Base-by-base conservation (phyloP, 306 rosid species). In the Corylus americana region DNA sequence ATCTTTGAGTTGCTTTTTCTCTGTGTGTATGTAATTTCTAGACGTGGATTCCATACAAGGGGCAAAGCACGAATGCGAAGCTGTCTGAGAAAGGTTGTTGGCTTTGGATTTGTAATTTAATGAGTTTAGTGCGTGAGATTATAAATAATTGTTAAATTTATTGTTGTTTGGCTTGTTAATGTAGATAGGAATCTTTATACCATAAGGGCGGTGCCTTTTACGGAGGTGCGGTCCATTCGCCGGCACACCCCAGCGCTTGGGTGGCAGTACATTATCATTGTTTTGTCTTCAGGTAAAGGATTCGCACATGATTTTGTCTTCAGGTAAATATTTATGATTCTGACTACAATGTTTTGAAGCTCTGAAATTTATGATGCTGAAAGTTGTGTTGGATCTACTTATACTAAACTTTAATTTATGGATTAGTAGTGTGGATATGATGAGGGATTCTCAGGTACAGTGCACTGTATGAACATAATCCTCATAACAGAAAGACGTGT, bases 1-100 rank as follows among this genome's bases (percentile, higher is more conserved):
- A 47, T 73, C 44, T 75, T 57, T 61, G 25, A 4, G 42, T 27
- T 14, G n/a, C 22, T 22, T 49, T 11, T 4, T 55, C 18, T 67
- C 8, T 14, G 48, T 62, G 42, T 67, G 47, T 8, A 16, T 20
- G 9, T 50, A 12, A 59, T 76, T 76, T 83, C 78, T 73, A 96
- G 99, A 89, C 98, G 70, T 96, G 97, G 99, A 89, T 90, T 79
- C 99, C 99, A 49, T 87, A 89, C 86, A 89, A 88, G 73, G 92
- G 90, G 58, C 89, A 88, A 62, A 86, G 58, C 82, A 79, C 98
- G n/a, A 94, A 88, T 55, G 90, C 88, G 22, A 87, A 84, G 80
- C 74, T 91, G 49, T 90, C 94, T 58, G 99, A 93, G 78, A 90
- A 83, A 91, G 98, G 99, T 96, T 79, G 37, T 73, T 74, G 70